Evolutionary conservation across 768 basidiomycete genomes (phyloP), one percentile per base, ranked within the genome.

Genomic region (Amanita pallidorosea): DNA sequence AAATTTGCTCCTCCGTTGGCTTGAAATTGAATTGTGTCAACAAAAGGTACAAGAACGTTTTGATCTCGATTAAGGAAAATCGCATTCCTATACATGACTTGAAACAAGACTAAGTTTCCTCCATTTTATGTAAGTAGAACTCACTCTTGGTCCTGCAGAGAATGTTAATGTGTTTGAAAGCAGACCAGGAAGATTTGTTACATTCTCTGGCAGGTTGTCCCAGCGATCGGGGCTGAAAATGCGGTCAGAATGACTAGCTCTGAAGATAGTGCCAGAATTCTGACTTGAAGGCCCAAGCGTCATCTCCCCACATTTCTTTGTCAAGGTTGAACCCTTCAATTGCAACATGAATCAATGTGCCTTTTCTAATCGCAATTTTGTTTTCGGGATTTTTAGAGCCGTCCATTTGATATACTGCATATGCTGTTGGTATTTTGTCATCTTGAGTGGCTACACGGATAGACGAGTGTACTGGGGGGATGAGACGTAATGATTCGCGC

Each of bases 41-140:
- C 18, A 91, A 70, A 45, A 81, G 73, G 57, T 79, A 88, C 7
- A 88, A 59, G 60, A 91, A 82, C 0, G 77, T 73, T 67, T 91
- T 91, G 56, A 88, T 81, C 67, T 92, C 88, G 49, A 90, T 85
- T 61, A 89, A 67, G 5, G 88, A 86, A 63, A 92, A 88, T 20
- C 82, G 79, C 68, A 85, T 72, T 2, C 88, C 88, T 45, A 89
- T 85, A 60, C 89, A 91, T 1, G 86, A 84, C 88, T 91, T 20
- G 48, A 47, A 53, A 49, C 12, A 51, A 35, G 23, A 17, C 12
- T 53, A 47, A 46, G 29, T 18, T 45, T n/a, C 48, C 54, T 29
- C 49, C 54, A 43, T 41, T 13, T 20, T 37, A 4, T 40, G 17
- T 22, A 12, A 23, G 7, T 11, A 17, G 45, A 3, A 71, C 86